Conservation (phyloP, 352 stramenopile species). For the Pythium sp. region DNA sequence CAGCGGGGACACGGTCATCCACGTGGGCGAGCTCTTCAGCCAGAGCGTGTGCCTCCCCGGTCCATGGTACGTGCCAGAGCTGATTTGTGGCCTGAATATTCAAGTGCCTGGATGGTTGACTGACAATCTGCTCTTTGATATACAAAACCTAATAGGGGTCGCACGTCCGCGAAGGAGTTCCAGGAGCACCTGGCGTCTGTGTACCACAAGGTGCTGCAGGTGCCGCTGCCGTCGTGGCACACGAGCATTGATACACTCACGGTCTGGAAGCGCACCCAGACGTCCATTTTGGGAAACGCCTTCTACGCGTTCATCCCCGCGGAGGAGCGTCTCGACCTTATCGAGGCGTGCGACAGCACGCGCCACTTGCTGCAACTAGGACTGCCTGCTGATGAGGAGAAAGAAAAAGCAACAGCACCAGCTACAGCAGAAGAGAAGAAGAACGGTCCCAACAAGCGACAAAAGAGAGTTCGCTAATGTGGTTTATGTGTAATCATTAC, state of each 20-base stretch:
- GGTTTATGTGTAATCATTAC: not conserved
- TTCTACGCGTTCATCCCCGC: slow-evolving; percentile 80
- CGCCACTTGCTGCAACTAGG: slow-evolving; percentile 47
- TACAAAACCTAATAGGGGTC: slow-evolving; percentile 45
- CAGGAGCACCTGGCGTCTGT: slow-evolving; percentile 87
- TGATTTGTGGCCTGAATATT: not conserved
- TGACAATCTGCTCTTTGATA: too few species aligned
- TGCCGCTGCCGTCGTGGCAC: slow-evolving; percentile 90
- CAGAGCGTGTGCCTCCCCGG: slow-evolving; percentile 88
- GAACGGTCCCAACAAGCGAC: not conserved
- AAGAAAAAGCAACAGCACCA: slow-evolving; percentile 2
- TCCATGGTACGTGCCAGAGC: slow-evolving; percentile 51
- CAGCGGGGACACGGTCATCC: slow-evolving; percentile 89
- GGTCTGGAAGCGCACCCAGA: slow-evolving; percentile 94
- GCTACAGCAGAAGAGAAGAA: not conserved
- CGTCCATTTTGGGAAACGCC: slow-evolving; percentile 77
- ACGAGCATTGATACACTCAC: slow-evolving; percentile 91
- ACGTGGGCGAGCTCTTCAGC: slow-evolving; percentile 92
- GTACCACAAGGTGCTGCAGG: slow-evolving; percentile 93
- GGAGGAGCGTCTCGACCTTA: slow-evolving; percentile 71
- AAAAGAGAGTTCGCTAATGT: not conserved
- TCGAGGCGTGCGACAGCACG: slow-evolving; percentile 54
- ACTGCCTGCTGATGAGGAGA: not conserved
- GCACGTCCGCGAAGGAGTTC: slow-evolving; percentile 91
- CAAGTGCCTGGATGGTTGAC: not conserved